Evolutionary conservation across 140 eudicot species (phyloP).

Genomic region (Flaveria floridana): DNA sequence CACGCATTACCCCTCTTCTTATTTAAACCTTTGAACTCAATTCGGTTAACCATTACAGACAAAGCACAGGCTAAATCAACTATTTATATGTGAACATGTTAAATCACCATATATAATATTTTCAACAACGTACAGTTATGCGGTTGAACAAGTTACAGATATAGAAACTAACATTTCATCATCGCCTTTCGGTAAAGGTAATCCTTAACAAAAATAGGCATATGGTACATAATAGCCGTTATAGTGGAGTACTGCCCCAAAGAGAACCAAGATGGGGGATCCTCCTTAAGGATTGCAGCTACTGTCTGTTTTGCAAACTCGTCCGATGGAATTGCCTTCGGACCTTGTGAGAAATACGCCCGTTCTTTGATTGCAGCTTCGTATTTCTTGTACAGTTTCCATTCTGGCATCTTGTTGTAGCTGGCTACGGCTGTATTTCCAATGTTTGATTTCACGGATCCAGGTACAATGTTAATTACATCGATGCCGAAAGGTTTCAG

Average conservation of each 20-base stretch:
- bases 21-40: not conserved
- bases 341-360: slow-evolving; percentile 63
- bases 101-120: not conserved
- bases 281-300: slow-evolving; percentile 52
- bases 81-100: not conserved
- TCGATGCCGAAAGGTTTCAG: slow-evolving; percentile 68
- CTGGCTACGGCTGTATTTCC: slow-evolving; percentile 62
- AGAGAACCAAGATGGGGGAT: slow-evolving; percentile 82
- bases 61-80: not conserved
- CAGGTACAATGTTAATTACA: slow-evolving; percentile 73
- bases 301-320: slow-evolving; percentile 81
- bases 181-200: slow-evolving; percentile 41
- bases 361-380: slow-evolving; percentile 64
- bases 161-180: slow-evolving; percentile 48
- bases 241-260: slow-evolving; percentile 62
- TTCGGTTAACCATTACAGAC: not conserved
- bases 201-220: slow-evolving; percentile 71
- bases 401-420: slow-evolving; percentile 73
- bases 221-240: slow-evolving; percentile 59
- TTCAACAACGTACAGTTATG: not conserved
- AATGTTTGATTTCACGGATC: slow-evolving; percentile 68
- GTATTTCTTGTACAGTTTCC: slow-evolving; percentile 75
- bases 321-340: slow-evolving; percentile 62
- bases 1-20: not conserved
- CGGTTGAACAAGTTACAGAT: not conserved